These are phyloP conservation scores for Trichoderma harzianum DNA, from an alignment of 2,329 filamentous ascomycete genomes.

Conservation along the genomic window DNA sequence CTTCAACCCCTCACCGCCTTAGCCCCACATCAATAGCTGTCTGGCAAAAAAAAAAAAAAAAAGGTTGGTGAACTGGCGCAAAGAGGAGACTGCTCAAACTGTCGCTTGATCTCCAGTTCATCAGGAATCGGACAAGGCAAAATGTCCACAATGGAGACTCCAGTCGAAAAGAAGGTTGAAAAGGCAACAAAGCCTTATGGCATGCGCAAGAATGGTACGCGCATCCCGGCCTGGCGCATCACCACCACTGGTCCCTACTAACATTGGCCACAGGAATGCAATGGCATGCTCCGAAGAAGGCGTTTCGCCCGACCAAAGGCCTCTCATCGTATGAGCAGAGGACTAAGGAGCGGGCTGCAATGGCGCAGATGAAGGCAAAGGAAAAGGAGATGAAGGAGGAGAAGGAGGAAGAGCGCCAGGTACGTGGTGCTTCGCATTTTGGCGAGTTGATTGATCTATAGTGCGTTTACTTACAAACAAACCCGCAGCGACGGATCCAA, in stretches of 20 bases:
- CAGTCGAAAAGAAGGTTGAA: conserved; percentile 33
- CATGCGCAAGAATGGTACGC: conserved; percentile 79
- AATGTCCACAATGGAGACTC: conserved; percentile 2
- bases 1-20: conserved; percentile 4
- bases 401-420: conserved; percentile 85
- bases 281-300: conserved; percentile 80
- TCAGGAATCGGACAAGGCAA: not conserved
- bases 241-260: not conserved
- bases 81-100: not conserved
- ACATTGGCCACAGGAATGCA: conserved; percentile 68
- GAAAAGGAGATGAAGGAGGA: conserved; percentile 96
- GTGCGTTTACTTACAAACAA: conserved; percentile 5
- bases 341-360: conserved; percentile 63
- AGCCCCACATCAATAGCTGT: not conserved
- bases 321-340: conserved; percentile 78
- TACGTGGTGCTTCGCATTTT: conserved; percentile 35
- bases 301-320: conserved; percentile 79
- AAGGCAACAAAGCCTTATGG: conserved; percentile 48
- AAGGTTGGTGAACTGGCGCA: conserved; percentile 2
- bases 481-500: conserved; percentile 65
- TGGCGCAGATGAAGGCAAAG: conserved; percentile 79
- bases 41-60: conserved; percentile 15
- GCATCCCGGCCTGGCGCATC: not conserved
- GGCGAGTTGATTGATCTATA: not conserved
- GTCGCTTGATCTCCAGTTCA: not conserved